Conservation (phyloP, 225 moss, liverwort and hornwort species). For the Marchantia paleacea region DNA sequence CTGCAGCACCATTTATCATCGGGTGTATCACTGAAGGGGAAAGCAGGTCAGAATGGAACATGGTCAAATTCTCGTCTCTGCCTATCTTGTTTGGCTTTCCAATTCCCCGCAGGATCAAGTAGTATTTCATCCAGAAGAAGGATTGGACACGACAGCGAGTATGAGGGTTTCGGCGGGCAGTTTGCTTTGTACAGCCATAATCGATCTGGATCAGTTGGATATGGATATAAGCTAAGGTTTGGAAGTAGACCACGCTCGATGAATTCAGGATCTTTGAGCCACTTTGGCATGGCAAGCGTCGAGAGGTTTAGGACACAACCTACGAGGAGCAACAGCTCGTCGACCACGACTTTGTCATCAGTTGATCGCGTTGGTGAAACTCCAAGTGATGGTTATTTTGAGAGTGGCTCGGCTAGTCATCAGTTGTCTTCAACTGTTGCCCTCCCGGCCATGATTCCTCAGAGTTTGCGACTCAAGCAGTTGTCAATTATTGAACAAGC, state of each 20-base stretch:
- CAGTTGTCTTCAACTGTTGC: conserved; percentile 28
- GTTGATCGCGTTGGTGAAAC: not conserved
- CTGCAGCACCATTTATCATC: conserved; percentile 17
- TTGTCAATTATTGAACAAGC: conserved; percentile 41
- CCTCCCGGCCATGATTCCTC: conserved; percentile 29
- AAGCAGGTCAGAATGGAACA: conserved; percentile 7
- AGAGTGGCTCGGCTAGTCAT: conserved; percentile 7
- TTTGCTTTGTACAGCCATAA: not conserved
- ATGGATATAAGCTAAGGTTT: not conserved
- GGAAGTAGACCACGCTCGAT: not conserved
- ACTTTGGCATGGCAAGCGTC: conserved; percentile 8
- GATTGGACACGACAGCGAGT: not conserved
- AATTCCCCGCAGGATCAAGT: not conserved
- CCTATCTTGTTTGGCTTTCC: conserved; percentile 14
- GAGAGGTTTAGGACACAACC: conserved; percentile 7
- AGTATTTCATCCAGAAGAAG: not conserved
- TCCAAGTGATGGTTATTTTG: conserved; percentile 11
- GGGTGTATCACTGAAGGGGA: not conserved
- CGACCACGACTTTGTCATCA: conserved; percentile 1
- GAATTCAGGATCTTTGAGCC: not conserved
- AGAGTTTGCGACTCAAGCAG: conserved; percentile 21
- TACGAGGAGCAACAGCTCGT: conserved; percentile 12
- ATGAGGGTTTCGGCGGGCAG: not conserved
- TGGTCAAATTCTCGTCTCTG: conserved; percentile 1
- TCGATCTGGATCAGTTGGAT: not conserved